These are phyloP conservation scores for Syzygium malaccense DNA, from an alignment of 441 rosid species.

Conservation along the genomic window DNA sequence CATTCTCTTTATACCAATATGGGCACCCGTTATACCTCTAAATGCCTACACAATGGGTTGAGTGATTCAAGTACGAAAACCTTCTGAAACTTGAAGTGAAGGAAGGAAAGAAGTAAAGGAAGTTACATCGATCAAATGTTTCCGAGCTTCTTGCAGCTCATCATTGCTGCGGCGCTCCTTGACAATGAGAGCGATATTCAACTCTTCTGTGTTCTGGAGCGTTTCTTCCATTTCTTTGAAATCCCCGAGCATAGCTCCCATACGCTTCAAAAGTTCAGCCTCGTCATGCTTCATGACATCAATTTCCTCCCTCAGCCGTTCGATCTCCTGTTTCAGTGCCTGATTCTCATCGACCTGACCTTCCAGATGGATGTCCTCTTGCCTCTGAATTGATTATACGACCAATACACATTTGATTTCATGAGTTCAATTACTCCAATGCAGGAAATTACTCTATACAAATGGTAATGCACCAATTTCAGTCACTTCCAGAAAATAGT, in stretches of 20 bases:
- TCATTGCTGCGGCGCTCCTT: neutral
- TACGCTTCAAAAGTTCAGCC: neutral
- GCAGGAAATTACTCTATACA: neutral
- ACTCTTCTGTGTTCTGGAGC: fast-evolving
- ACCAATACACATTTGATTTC: neutral
- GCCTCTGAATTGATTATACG: neutral
- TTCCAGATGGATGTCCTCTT: neutral
- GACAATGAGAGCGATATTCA: fast-evolving
- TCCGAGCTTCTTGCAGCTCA: neutral
- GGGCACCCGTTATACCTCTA: neutral
- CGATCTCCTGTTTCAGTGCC: neutral
- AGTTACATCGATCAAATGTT: neutral
- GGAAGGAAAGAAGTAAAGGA: neutral
- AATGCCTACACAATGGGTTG: neutral
- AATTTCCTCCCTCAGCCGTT: neutral
- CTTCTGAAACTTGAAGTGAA: neutral
- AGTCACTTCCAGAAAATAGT: no score
- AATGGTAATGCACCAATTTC: neutral
- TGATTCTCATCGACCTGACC: neutral
- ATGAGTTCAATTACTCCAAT: neutral
- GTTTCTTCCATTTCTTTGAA: neutral
- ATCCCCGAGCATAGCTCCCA: neutral
- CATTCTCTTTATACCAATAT: constrained; percentile 19
- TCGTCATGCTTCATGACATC: neutral
- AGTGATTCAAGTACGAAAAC: neutral